phyloP scores from a whole-genome alignment of 495 filamentous ascomycete genomes.

The Penicillium pulvis region DNA sequence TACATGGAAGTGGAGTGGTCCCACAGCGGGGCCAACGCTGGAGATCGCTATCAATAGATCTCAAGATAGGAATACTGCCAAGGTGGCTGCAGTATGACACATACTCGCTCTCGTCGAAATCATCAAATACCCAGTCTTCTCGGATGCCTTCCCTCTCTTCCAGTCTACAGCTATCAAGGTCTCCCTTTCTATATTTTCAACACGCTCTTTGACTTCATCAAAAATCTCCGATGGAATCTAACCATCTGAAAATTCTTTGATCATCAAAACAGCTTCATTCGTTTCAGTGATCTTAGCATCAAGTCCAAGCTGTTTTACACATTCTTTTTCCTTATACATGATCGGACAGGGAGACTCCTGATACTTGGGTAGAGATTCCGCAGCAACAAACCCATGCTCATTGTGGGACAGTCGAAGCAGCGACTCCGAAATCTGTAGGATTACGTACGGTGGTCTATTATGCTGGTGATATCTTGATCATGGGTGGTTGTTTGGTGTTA shows the following conservation, averaged over 20 bases:
- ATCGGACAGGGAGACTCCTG: neutral
- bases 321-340: neutral
- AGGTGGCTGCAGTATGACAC: neutral
- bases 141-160: neutral
- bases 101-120: neutral
- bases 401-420: neutral
- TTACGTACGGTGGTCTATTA: too few relatives aligned
- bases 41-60: neutral
- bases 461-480: neutral
- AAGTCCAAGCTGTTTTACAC: neutral
- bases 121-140: neutral
- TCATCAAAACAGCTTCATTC: neutral
- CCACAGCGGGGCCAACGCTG: neutral
- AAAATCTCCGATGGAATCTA: neutral
- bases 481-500: too few relatives aligned
- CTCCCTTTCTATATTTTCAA: neutral
- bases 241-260: neutral
- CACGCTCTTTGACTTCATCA: neutral
- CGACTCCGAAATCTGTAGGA: too few relatives aligned
- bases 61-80: neutral
- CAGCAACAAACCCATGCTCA: neutral
- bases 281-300: neutral
- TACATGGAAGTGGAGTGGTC: neutral
- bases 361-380: neutral
- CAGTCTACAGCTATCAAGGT: neutral